Conservation (phyloP, 345 rosid genomes). For the Angophora floribunda region DNA sequence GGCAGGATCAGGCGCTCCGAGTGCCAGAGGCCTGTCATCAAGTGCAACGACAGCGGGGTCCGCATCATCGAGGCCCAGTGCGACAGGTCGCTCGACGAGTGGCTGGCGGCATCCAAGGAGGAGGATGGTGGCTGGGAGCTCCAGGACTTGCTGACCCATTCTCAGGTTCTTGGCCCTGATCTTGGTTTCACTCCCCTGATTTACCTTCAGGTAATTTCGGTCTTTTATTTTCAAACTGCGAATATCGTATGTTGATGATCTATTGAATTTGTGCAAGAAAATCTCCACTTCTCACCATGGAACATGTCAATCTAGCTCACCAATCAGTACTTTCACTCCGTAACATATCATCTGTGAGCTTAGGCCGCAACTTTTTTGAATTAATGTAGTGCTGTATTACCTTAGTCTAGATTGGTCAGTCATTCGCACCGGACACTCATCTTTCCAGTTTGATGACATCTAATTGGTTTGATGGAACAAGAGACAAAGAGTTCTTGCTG, state of each 20-base stretch:
- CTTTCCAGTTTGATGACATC: not conserved
- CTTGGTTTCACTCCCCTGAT: conserved; percentile 60
- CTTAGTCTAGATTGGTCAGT: not conserved
- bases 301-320: not conserved
- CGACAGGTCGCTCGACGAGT: conserved; percentile 41
- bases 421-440: not conserved
- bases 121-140: conserved; percentile 7
- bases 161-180: conserved; percentile 66
- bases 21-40: conserved; percentile 32
- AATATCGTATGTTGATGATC: not conserved
- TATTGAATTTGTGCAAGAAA: not conserved
- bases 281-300: not conserved
- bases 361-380: not conserved
- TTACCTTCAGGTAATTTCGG: conserved; percentile 45
- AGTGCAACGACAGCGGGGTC: conserved; percentile 76
- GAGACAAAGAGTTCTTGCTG: not conserved
- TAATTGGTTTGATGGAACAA: not conserved
- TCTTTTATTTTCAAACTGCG: not conserved
- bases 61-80: conserved; percentile 47
- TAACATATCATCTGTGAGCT: not conserved
- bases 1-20: conserved; percentile 56
- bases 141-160: conserved; percentile 17
- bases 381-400: not conserved
- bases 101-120: conserved; percentile 11
- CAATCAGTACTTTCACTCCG: not conserved